Conservation (phyloP, 768 basidiomycete genomes). For the Pleurotus sapidus region DNA sequence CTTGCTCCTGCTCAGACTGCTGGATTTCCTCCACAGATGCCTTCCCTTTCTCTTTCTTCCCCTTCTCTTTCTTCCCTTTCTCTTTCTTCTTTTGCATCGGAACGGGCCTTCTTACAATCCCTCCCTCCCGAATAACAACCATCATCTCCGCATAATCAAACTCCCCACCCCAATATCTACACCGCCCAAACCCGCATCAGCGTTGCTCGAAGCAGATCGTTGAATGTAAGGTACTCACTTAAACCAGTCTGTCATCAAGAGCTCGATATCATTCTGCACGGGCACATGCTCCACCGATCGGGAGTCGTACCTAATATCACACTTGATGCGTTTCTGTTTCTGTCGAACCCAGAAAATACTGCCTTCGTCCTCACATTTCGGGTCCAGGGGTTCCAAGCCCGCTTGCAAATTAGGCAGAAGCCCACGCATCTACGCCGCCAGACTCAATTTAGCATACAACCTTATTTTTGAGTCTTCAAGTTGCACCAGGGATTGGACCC, state of each 20-base stretch:
- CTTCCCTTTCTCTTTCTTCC: constrained; percentile 2
- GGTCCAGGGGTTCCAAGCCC: constrained; percentile 18
- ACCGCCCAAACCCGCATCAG: not conserved
- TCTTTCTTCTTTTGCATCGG: not conserved
- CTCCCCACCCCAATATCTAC: constrained; percentile 43
- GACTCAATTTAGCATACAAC: not conserved
- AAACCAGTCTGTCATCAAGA: constrained; percentile 38
- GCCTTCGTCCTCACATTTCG: constrained; percentile 2
- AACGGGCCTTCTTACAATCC: constrained; percentile 24
- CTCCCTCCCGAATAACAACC: constrained; percentile 39
- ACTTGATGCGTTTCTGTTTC: constrained; percentile 12
- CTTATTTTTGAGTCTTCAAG: not conserved
- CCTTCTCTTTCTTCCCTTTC: not conserved
- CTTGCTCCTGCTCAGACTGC: not conserved
- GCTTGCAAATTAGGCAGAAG: constrained; percentile 53
- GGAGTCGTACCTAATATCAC: constrained; percentile 27
- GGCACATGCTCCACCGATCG: constrained; percentile 12
- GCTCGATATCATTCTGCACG: constrained; percentile 12
- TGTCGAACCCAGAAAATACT: constrained; percentile 30
- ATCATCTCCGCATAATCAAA: constrained; percentile 29
- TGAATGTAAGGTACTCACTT: constrained; percentile 25
- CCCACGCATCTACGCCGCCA: constrained; percentile 30
- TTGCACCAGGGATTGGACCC: not conserved
- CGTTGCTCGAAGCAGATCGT: not conserved
- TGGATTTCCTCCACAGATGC: not conserved